A percentile compares a stretch with the other conserved stretches of the same genome.
Conservation (phyloP, 2,329 filamentous ascomycete genomes). For the Sclerotiophoma versabilis region DNA sequence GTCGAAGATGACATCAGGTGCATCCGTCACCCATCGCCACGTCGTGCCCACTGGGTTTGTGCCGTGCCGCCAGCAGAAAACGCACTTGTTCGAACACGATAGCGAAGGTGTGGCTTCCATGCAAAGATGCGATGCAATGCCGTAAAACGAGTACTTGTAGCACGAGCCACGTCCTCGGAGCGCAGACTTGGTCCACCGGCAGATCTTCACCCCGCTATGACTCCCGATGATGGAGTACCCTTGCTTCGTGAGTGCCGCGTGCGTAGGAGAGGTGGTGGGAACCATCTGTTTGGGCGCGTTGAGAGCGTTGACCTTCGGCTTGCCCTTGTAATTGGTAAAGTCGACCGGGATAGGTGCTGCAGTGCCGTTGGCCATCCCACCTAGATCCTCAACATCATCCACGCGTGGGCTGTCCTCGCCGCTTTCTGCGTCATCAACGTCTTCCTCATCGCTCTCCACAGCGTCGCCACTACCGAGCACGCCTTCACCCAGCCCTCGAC, state of each 20-base stretch:
- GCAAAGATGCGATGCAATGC: conserved; percentile 93
- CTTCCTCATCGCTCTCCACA: conserved; percentile 81
- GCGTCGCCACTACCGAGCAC: conserved; percentile 83
- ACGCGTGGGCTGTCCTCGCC: conserved; percentile 55
- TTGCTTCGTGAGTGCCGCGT: conserved; percentile 89
- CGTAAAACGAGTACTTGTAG: conserved; percentile 98
- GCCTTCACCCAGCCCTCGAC: conserved; percentile 67
- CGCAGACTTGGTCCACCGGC: conserved; percentile 97
- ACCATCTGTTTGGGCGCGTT: conserved; percentile 84
- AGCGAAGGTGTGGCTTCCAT: conserved; percentile 98
- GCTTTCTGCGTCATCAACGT: conserved; percentile 60
- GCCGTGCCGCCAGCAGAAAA: conserved; percentile 98
- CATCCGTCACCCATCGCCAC: conserved; percentile 95
- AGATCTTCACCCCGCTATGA: conserved; percentile 96
- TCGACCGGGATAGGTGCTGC: conserved; percentile 74
- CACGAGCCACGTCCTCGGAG: conserved; percentile 91
- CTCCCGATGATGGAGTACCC: conserved; percentile 95
- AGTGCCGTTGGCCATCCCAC: conserved; percentile 63
- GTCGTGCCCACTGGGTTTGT: conserved; percentile 97
- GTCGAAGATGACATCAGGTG: conserved; percentile 85
- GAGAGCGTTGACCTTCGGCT: conserved; percentile 57
- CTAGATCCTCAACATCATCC: conserved; percentile 86
- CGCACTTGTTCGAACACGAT: conserved; percentile 97
- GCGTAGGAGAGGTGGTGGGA: conserved; percentile 86
- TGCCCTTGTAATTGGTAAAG: conserved; percentile 76